Percentiles rank a stretch among this genome's conserved stretches.
Evolutionary conservation across 129 eudicot genomes (phyloP).

Genomic region (Oenanthe sinensis): DNA sequence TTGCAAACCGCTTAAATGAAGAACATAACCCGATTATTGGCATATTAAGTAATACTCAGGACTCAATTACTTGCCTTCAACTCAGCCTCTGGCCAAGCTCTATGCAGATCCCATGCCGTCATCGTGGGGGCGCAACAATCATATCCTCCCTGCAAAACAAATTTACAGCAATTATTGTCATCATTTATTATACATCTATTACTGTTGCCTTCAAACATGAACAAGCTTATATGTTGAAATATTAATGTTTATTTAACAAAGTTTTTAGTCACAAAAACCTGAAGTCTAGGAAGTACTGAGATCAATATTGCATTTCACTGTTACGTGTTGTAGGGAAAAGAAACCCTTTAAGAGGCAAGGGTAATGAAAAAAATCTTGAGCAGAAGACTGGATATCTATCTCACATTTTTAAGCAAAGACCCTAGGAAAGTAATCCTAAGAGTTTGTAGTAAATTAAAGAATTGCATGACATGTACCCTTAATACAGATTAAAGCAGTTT

Average conservation of each 20-base stretch:
- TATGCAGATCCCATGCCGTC: conserved; percentile 99
- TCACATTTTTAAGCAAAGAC: background rate
- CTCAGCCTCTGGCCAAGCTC: conserved; percentile 99
- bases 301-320: background rate
- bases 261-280: background rate
- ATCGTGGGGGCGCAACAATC: conserved; percentile 92
- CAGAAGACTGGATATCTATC: background rate
- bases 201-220: background rate
- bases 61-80: conserved; percentile 38
- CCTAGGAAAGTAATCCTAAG: background rate
- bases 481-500: background rate
- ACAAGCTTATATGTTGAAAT: background rate
- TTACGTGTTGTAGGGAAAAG: background rate
- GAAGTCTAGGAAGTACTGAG: background rate
- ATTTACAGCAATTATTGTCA: conserved; percentile 1
- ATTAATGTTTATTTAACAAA: background rate
- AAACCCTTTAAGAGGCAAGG: background rate
- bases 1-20: background rate
- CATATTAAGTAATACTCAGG: background rate
- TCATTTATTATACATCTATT: background rate
- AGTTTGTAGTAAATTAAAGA: background rate
- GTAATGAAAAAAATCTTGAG: background rate
- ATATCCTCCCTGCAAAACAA: conserved; percentile 72
- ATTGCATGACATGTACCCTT: background rate
- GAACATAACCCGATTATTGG: background rate